phyloP scores from a whole-genome alignment of 805 yeast species.

The Wickerhamomyces xylosicus region DNA sequence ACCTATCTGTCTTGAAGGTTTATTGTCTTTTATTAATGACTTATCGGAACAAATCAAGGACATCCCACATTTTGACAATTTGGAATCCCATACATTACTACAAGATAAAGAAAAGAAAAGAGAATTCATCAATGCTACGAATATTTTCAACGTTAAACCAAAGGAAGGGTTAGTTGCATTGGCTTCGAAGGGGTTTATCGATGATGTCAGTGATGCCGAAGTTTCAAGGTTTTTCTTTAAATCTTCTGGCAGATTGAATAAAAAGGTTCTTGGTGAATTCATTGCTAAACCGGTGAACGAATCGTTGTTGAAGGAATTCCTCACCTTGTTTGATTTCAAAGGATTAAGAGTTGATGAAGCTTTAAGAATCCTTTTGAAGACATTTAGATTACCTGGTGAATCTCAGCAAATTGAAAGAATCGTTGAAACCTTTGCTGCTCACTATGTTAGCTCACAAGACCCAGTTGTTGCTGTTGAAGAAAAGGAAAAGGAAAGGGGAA shows the following conservation, averaged over 20 bases:
- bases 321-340: constrained; percentile 62
- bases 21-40: constrained; percentile 59
- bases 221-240: constrained; percentile 70
- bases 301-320: constrained; percentile 51
- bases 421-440: constrained; percentile 75
- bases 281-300: constrained; percentile 67
- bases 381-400: constrained; percentile 93
- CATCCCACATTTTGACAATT: constrained; percentile 9
- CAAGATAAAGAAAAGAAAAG: constrained; percentile 43
- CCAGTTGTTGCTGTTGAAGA: constrained; percentile 1
- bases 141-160: constrained; percentile 69
- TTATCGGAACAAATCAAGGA: constrained; percentile 35
- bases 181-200: constrained; percentile 55
- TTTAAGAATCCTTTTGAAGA: constrained; percentile 65
- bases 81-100: constrained; percentile 10
- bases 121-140: constrained; percentile 67
- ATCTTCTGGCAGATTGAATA: constrained; percentile 75
- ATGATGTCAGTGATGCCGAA: constrained; percentile 34
- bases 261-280: constrained; percentile 78
- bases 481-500: constrained; percentile 15
- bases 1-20: constrained; percentile 85
- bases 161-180: constrained; percentile 61
- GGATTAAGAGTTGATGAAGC: constrained; percentile 90
- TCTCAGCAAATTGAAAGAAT: constrained; percentile 93
- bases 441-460: constrained; percentile 57